Base-by-base conservation (phyloP, 208 protist genomes). In the Leishmania arabica region DNA sequence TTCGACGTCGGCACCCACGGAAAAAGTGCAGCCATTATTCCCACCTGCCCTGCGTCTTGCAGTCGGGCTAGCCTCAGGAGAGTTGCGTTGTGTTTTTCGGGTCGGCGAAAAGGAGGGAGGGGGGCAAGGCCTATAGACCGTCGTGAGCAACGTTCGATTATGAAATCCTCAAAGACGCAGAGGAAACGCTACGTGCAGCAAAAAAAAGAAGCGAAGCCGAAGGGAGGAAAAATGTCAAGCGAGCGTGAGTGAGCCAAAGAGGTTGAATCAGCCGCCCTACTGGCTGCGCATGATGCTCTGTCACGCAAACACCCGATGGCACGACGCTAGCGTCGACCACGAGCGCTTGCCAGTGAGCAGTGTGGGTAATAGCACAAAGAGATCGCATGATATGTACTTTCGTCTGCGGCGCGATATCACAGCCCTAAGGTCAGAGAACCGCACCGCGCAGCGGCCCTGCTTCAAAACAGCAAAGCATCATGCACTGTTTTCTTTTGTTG, bases 1-100 rank as follows among this genome's bases (percentile, higher is more conserved):
- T 93, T 96, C 7, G 92, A 97, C 42, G 78, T 86, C 31, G 95
- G 95, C 9, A 96, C 79, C 95, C 95, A 98, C 3, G 95, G 95
- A 82, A 90, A 95, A 19, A 95, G 70, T 2, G 91, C 90, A n/a
- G 95, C 83, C 95, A 96, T 97, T 17, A 49, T 84, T 9, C 64
- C 27, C 31, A 47, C 31, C 51, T 7, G 45, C 69, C 69, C 24
- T 73, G 69, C 47, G 24, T 13, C 21, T 53, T 42, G 45, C 68
- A 64, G 27, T 37, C 19, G 66, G 42, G n/a, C 40, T 73, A 53
- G 13, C 11, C 24, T 73, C 27, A 11, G 60, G 40, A 49, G 15
- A 72, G 40, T 79, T 53, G 40, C 45, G 0, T 17, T 73, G 21
- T 51, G 45, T 54, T 73, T 27, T 27, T 3, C 0, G 40, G 40